A percentile compares a stretch with the other conserved stretches of the same genome.
These are phyloP conservation scores for Harringtonia lauricola DNA, from an alignment of 2,329 filamentous ascomycete species.

Conservation along the genomic window DNA sequence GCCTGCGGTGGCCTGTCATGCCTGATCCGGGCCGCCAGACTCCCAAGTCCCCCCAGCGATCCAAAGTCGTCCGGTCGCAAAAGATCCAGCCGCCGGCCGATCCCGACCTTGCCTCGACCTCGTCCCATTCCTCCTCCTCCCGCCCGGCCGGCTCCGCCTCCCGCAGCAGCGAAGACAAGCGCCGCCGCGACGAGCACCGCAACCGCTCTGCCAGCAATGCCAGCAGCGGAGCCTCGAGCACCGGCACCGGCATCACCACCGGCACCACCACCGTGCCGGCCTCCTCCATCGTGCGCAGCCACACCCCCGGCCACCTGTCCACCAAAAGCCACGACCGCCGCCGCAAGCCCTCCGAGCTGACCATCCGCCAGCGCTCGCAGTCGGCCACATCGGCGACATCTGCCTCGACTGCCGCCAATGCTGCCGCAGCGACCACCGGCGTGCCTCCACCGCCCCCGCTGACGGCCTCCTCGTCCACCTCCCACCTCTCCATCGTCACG, in stretches of 20 bases:
- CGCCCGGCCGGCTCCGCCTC: background rate
- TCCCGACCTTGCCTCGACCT: background rate
- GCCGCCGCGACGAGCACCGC: slow-evolving; percentile 6
- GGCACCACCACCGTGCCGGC: slow-evolving; percentile 23
- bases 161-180: slow-evolving; percentile 14
- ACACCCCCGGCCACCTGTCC: slow-evolving; percentile 51
- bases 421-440: slow-evolving; percentile 17
- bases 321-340: slow-evolving; percentile 43
- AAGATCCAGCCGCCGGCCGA: slow-evolving; percentile 33
- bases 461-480: slow-evolving; percentile 12
- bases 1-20: slow-evolving; percentile 24
- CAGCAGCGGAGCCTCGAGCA: slow-evolving; percentile 8
- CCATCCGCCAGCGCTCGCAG: slow-evolving; percentile 43
- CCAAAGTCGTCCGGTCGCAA: slow-evolving; percentile 40
- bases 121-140: background rate
- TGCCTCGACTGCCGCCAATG: slow-evolving; percentile 9
- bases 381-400: slow-evolving; percentile 25
- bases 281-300: slow-evolving; percentile 38
- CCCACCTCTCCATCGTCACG: slow-evolving; percentile 6
- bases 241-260: slow-evolving; percentile 2
- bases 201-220: slow-evolving; percentile 14
- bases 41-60: slow-evolving; percentile 26
- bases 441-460: slow-evolving; percentile 16
- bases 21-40: slow-evolving; percentile 26
- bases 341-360: slow-evolving; percentile 38